Evolutionary conservation across 2,329 filamentous ascomycete genomes (phyloP), one percentile per base, ranked within the genome.

Genomic region (Graphium sp.): DNA sequence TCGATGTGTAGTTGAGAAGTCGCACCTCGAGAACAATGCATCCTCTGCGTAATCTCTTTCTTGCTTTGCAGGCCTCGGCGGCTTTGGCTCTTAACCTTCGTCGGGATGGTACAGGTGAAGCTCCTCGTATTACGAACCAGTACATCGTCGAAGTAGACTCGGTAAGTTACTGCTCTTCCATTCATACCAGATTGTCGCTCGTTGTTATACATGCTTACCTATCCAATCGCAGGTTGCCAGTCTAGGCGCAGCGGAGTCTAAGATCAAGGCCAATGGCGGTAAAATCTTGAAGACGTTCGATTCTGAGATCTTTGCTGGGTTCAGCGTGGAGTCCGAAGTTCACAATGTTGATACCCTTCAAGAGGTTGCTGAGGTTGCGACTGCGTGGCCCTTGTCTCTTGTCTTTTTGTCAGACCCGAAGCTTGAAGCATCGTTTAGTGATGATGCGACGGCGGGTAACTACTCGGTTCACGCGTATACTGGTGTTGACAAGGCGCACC

Each of bases 381-480:
- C 22, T 6, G 29, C 14, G n/a, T 31, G 29, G 29, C 24, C 21
- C 5, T 18, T 24, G 6, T 18, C 18, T 4, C 26, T 11, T 13
- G 24, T 31, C 6, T 31, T 6, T 24, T 31, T 7, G 19, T 26
- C 1, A 21, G 26, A 11, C 29, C 29, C 3, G 29, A 31, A 11
- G 12, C 19, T 7, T n/a, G 26, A 12, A 30, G 15, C 22, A 20
- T 19, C 5, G 12, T n/a, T 11, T 7, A 18, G 10, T 11, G 24
- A 31, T 6, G 5, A 26, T 7, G 24, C 29, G 7, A 7, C 18
- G 1, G 30, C 33, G 10, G 34, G 33, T 11, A 51, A 49, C 24
- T 52, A 52, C 27, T 47, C 46, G 3, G 38, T 48, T n/a, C 52
- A 55, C 24, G 41, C 44, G 11, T 48, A 47, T 41, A 56, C 53